phyloP scores from a whole-genome alignment of 352 stramenopile species.

The Pythium phragmitis region DNA sequence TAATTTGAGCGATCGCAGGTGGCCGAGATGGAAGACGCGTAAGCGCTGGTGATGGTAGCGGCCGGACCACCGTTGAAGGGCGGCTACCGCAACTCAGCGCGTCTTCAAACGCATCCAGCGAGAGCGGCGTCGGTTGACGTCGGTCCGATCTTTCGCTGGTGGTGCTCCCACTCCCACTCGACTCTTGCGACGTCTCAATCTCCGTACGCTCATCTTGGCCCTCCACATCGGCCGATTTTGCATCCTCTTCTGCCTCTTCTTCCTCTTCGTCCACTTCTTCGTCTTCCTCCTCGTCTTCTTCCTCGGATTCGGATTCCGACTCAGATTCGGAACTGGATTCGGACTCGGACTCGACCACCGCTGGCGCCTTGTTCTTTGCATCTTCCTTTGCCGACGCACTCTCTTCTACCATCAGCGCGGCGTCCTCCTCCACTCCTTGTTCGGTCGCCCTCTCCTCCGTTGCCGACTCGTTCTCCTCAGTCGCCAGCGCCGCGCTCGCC shows the following conservation, averaged over 20 bases:
- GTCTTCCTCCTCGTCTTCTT: slow-evolving; percentile 1
- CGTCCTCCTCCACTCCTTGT: neutral
- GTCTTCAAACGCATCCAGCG: slow-evolving; percentile 16
- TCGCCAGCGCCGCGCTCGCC: neutral
- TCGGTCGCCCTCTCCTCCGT: neutral
- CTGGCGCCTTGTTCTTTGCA: neutral
- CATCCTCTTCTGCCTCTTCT: neutral
- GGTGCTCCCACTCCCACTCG: neutral
- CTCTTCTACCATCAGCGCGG: too few relatives aligned
- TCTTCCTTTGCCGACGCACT: neutral
- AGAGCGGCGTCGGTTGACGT: neutral
- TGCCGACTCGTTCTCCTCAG: neutral
- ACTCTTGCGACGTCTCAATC: slow-evolving; percentile 21
- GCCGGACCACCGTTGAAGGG: neutral
- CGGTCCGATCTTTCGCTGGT: neutral
- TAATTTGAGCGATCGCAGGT: neutral
- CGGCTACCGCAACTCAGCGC: too few relatives aligned
- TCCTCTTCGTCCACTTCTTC: slow-evolving; percentile 6
- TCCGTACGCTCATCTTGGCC: slow-evolving; percentile 2
- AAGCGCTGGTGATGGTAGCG: neutral
- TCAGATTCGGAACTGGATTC: neutral
- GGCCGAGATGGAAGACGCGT: slow-evolving; percentile 2
- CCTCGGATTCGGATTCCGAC: neutral
- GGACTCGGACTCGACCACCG: neutral
- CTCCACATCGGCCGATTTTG: neutral